Evolutionary conservation across 2,329 filamentous ascomycete genomes (phyloP), one percentile per base, ranked within the genome.

Genomic region (Colletotrichum sansevieriae): DNA sequence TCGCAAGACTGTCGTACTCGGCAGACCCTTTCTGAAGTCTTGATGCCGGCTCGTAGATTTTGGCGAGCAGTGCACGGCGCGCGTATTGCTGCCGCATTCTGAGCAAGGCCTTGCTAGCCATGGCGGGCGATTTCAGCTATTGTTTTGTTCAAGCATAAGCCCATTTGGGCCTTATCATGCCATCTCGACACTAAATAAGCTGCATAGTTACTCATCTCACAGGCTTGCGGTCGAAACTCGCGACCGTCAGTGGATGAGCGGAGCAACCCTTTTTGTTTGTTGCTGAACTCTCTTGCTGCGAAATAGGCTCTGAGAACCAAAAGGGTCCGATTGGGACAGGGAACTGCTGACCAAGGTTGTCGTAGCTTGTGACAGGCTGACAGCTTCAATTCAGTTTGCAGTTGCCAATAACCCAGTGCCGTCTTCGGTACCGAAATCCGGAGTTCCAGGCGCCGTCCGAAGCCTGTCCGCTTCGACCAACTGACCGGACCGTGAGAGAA

Each of bases 1-100:
- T 22, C 7, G 68, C 73, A 8, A 74, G 65, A 15, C 41, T 46
- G 4, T 55, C 49, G 41, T 74, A 72, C 47, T 74, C 72, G 13
- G 63, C 29, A 37, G 70, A 70, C 3, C 62, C 62, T 58, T 63
- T 41, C 13, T 62, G 33, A 9, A 64, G 54, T 15, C 56, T 57
- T 9, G 29, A 43, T 11, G 66, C 68, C 29, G 61, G 58, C 22
- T 51, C 64, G 54, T 71, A 71, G 20, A 68, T 63, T 25, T 59
- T 57, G 9, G 6, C 8, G 8, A 72, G 67, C 35, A 70, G 55
- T 15, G 41, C 43, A 13, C 54, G 37, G 29, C 65, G 54, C 9
- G 51, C 65, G 25, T 65, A 22, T 13, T 22, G 29, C 59, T 71
- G 25, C n/a, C 25, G 49, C 15, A 37, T 43, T 35, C 4, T 22